Evolutionary conservation across 768 basidiomycete species (phyloP), one percentile per base, ranked within the genome.

Genomic region (Butyriboletus loyo): DNA sequence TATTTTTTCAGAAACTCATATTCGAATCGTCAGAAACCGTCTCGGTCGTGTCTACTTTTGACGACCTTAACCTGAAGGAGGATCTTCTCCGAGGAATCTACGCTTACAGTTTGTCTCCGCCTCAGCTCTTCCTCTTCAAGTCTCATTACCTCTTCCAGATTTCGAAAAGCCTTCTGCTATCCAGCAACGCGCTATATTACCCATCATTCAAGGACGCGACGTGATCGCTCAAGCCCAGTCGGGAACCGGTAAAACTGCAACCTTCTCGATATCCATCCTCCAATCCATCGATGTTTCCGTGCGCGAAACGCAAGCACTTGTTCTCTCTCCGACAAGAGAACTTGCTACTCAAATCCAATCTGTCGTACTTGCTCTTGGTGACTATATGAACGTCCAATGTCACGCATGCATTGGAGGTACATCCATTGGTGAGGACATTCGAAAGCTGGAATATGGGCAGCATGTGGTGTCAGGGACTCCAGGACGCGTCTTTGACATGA

Each of bases 381-480:
- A 98, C 77, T 98, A 98, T 72, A 96, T 98, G 95, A 97, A 97
- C 68, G 91, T 99, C 54, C 93, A 97, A 67, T 98, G 96, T 72
- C 94, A 98, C 70, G 95, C 94, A 39, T 97, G 95, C 72, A 97
- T 98, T 66, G 96, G 96, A 39, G 96, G 96, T 39, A 96, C 93
- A 2, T 92, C 92, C 35, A 93, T 99, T 60, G 92, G 94, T 17
- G 96, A 99, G 76, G 96, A 97, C 66, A 98, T 98, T 64, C 82
- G 92, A 54, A 97, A 98, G 75, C 81, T 99, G 43, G 93, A 97
- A 70, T 94, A 97, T 55, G 96, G 96, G 22, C 94, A 96, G 63
- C 96, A 98, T 72, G 89, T 98, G 55, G 92, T 99, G 31, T 95
- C 92, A 40, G 96, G 96, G 22, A 98, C 96, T 8, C 96, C 96